Percentiles rank a stretch among this genome's conserved stretches.
phyloP scores from a whole-genome alignment of 768 basidiomycete species.

The Rhizopogon vulgaris region DNA sequence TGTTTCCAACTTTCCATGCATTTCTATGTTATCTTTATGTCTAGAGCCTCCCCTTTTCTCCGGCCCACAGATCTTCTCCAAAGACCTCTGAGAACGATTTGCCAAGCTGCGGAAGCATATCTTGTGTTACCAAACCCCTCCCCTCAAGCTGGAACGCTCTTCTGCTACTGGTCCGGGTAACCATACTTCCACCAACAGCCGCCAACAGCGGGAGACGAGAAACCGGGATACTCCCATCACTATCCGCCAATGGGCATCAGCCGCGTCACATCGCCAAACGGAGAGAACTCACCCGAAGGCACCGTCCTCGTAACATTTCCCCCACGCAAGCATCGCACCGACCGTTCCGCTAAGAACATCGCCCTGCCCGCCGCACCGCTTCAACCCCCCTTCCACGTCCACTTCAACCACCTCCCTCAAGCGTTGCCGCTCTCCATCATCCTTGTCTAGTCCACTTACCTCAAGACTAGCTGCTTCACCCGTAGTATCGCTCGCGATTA shows the following conservation, averaged over 20 bases:
- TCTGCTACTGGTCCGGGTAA: conserved; percentile 80
- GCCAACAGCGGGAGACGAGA: conserved; percentile 78
- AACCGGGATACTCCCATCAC: conserved; percentile 47
- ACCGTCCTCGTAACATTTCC: conserved; percentile 85
- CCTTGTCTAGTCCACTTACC: conserved; percentile 36
- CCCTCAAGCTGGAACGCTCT: conserved; percentile 72
- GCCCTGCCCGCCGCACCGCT: conserved; percentile 94
- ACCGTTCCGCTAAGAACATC: conserved; percentile 87
- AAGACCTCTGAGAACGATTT: conserved; percentile 71
- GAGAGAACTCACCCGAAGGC: conserved; percentile 58
- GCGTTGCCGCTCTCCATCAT: conserved; percentile 44
- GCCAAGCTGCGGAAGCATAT: conserved; percentile 63
- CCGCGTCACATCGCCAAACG: background rate
- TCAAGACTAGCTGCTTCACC: conserved; percentile 42
- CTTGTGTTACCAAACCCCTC: conserved; percentile 76
- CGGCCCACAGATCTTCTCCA: conserved; percentile 40
- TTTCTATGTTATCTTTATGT: background rate
- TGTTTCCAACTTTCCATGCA: background rate
- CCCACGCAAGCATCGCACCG: conserved; percentile 92
- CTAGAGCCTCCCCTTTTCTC: conserved; percentile 35
- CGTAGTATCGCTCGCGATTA: conserved; percentile 74
- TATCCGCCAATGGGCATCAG: conserved; percentile 16
- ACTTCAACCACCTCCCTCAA: conserved; percentile 58
- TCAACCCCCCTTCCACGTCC: conserved; percentile 72
- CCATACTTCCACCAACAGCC: conserved; percentile 79